Percentiles rank a stretch among this genome's conserved stretches.
Evolutionary conservation across 192 early-diverging fungal genomes (phyloP).

Genomic region (Rhizophagus sp.): DNA sequence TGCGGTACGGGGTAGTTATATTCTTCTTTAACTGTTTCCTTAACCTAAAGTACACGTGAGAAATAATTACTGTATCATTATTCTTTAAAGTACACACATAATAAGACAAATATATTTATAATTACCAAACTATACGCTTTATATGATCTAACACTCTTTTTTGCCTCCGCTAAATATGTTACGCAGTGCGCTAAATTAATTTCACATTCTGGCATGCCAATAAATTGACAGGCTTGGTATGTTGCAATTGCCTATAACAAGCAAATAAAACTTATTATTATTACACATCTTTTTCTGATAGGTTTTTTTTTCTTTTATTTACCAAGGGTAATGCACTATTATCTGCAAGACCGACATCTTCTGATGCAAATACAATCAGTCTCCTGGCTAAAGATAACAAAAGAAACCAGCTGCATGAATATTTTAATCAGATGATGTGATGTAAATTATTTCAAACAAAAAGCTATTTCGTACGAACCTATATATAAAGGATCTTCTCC

Average conservation of each 20-base stretch:
- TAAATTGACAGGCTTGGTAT: constrained; percentile 81
- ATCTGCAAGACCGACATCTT: constrained; percentile 89
- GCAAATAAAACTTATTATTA: background rate
- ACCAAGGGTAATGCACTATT: constrained; percentile 72
- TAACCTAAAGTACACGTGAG: constrained; percentile 39
- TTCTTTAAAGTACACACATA: background rate
- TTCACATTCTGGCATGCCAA: constrained; percentile 95
- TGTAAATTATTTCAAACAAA: background rate
- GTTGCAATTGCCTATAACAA: constrained; percentile 61
- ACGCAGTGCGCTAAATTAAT: constrained; percentile 79
- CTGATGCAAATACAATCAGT: constrained; percentile 78
- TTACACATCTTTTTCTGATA: too few species aligned
- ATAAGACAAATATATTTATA: background rate
- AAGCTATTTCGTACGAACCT: constrained; percentile 23
- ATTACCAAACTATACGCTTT: constrained; percentile 65
- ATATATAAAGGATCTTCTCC: constrained; percentile 93
- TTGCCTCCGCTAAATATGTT: constrained; percentile 74
- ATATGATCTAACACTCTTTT: constrained; percentile 83
- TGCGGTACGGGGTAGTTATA: constrained; percentile 80
- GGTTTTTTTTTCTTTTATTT: background rate
- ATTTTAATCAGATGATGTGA: background rate
- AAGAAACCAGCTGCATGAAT: background rate
- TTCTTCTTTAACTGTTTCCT: constrained; percentile 58
- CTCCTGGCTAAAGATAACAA: constrained; percentile 35
- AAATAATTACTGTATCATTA: background rate